These are phyloP conservation scores for Lolium multiflorum DNA, from an alignment of 176 grass and related monocot species.

Conservation along the genomic window DNA sequence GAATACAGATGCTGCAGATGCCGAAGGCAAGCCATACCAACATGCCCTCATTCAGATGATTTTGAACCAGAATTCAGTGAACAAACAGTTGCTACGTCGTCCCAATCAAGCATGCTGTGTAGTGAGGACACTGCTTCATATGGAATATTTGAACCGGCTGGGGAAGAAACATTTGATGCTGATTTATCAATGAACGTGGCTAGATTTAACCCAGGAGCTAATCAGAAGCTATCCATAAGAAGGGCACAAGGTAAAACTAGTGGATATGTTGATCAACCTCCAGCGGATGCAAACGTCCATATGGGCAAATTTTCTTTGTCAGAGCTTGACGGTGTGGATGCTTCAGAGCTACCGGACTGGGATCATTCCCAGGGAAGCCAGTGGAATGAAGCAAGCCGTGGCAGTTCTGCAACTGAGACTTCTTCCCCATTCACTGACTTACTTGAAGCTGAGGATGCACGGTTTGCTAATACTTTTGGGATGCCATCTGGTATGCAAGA, in stretches of 20 bases:
- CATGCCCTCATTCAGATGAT: slow-evolving; percentile 71
- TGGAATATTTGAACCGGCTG: slow-evolving; percentile 52
- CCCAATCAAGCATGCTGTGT: slow-evolving; percentile 50
- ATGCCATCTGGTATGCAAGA: slow-evolving; percentile 42
- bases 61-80: slow-evolving; percentile 70
- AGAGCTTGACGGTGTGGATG: slow-evolving; percentile 48
- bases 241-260: slow-evolving; percentile 61
- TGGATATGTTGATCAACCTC: slow-evolving; percentile 46
- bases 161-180: slow-evolving; percentile 42
- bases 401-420: slow-evolving; percentile 43
- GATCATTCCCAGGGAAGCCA: slow-evolving; percentile 59
- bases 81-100: slow-evolving; percentile 59
- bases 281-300: slow-evolving; percentile 45
- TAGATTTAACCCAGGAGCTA: slow-evolving; percentile 44
- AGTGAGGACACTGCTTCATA: slow-evolving; percentile 53
- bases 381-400: slow-evolving; percentile 50
- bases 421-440: slow-evolving; percentile 77
- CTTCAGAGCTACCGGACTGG: slow-evolving; percentile 61
- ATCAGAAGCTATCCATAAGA: slow-evolving; percentile 84
- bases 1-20: slow-evolving; percentile 86
- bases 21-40: slow-evolving; percentile 75
- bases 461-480: slow-evolving; percentile 55
- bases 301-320: slow-evolving; percentile 48
- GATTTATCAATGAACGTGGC: slow-evolving; percentile 47
- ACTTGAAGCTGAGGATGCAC: slow-evolving; percentile 65